Conservation (phyloP, 257 asterid species). For the Gentiana dahurica region DNA sequence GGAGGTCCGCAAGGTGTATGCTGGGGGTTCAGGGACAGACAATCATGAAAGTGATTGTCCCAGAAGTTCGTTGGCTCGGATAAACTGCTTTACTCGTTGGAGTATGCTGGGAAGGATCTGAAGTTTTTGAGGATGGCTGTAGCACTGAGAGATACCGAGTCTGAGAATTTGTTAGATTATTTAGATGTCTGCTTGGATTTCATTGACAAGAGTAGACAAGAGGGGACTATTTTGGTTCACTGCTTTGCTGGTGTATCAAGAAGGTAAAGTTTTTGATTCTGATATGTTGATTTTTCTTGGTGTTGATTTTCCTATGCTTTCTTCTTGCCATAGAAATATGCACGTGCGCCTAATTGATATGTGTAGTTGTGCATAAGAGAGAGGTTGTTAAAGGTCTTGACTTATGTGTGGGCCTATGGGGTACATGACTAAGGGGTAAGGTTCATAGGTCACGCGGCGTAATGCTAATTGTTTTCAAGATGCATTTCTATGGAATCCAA, state of each 20-base stretch:
- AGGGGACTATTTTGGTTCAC: conserved; percentile 87
- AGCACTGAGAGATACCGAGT: conserved; percentile 90
- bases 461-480: too few relatives aligned
- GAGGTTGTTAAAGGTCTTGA: too few relatives aligned
- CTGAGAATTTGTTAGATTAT: conserved; percentile 69
- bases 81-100: conserved; percentile 70
- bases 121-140: conserved; percentile 82
- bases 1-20: conserved; percentile 75
- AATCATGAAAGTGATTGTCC: conserved; percentile 37
- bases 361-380: too few relatives aligned
- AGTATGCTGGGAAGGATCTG: conserved; percentile 87
- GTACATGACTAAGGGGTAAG: too few relatives aligned
- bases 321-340: too few relatives aligned
- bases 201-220: conserved; percentile 71
- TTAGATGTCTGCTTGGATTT: conserved; percentile 87
- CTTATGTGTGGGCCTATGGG: too few relatives aligned
- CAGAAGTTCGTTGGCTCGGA: conserved; percentile 48
- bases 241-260: conserved; percentile 99
- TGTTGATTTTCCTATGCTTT: too few relatives aligned
- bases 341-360: too few relatives aligned
- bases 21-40: conserved; percentile 39
- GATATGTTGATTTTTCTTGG: conserved; percentile 1
- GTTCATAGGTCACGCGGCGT: too few relatives aligned
- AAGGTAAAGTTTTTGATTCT: conserved; percentile 39
- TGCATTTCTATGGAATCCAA: too few relatives aligned